Percentiles rank a stretch among this genome's conserved stretches.
Evolutionary conservation across 257 asterid genomes (phyloP).

Genomic region (Plantago elongata): DNA sequence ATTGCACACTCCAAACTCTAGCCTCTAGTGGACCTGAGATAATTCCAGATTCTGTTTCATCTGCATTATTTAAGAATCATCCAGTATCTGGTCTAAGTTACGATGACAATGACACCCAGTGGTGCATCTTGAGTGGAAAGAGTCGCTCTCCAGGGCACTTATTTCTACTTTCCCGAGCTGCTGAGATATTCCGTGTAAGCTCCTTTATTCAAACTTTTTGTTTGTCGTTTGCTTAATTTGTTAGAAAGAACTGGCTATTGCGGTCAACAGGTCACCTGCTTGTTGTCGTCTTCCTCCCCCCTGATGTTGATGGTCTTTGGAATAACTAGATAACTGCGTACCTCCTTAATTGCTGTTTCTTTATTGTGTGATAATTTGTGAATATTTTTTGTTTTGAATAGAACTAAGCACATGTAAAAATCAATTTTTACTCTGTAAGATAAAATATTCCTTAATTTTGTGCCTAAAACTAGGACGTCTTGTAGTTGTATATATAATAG

Average conservation of each 20-base stretch:
- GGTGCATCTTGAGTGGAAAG: conserved; percentile 86
- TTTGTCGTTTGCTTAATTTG: background rate
- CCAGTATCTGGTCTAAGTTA: conserved; percentile 40
- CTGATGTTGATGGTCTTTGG: conserved; percentile 12
- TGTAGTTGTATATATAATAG: too few species aligned
- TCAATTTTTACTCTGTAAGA: too few species aligned
- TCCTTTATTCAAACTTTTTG: background rate
- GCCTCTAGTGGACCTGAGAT: conserved; percentile 52
- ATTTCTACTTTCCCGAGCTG: conserved; percentile 81
- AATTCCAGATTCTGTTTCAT: conserved; percentile 55
- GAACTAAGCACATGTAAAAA: too few species aligned
- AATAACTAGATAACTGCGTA: background rate
- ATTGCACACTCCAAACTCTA: conserved; percentile 53
- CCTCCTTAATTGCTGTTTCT: too few species aligned
- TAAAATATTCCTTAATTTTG: too few species aligned
- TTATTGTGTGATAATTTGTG: too few species aligned
- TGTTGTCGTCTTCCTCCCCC: too few species aligned
- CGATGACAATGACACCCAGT: conserved; percentile 46
- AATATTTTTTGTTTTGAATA: too few species aligned
- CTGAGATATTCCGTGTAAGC: conserved; percentile 91
- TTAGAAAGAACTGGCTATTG: background rate
- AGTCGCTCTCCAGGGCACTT: conserved; percentile 74
- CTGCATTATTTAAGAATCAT: conserved; percentile 47
- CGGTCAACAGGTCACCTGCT: background rate
- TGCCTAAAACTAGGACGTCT: too few species aligned